Percentiles rank a stretch among this genome's conserved stretches.
phyloP scores from a whole-genome alignment of 2,329 filamentous ascomycete species.

The Trichoderma cornu-damae region DNA sequence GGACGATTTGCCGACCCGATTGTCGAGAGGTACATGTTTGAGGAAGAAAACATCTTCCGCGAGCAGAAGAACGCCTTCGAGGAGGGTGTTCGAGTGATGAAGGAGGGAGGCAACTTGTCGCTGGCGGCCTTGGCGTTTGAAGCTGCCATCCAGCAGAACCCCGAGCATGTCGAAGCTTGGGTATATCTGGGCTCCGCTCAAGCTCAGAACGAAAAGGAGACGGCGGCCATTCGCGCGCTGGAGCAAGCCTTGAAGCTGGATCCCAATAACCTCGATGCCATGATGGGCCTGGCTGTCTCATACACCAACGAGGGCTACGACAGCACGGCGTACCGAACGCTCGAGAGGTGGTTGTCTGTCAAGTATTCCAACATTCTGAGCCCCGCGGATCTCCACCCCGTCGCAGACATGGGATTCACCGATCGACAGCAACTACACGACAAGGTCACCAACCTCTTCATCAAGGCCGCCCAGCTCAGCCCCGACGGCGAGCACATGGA shows the following conservation, averaged over 20 bases:
- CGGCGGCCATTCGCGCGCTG: conserved; percentile 86
- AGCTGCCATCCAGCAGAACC: conserved; percentile 85
- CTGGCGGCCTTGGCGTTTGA: conserved; percentile 93
- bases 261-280: conserved; percentile 75
- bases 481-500: conserved; percentile 95
- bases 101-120: conserved; percentile 87
- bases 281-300: conserved; percentile 93
- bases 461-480: conserved; percentile 84
- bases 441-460: conserved; percentile 85
- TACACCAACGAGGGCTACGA: conserved; percentile 99
- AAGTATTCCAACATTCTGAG: conserved; percentile 84
- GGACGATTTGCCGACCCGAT: conserved; percentile 65
- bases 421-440: conserved; percentile 86
- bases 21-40: conserved; percentile 88
- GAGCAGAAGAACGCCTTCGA: conserved; percentile 80
- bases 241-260: conserved; percentile 88
- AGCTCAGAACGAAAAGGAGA: conserved; percentile 98
- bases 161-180: conserved; percentile 87
- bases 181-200: conserved; percentile 86
- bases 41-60: conserved; percentile 86
- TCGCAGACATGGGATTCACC: conserved; percentile 86
- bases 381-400: conserved; percentile 64
- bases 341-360: conserved; percentile 93
- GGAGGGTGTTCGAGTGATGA: conserved; percentile 89
- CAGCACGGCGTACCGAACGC: conserved; percentile 88